Percentiles rank a stretch among this genome's conserved stretches.
Conservation (phyloP, 2,329 filamentous ascomycete genomes). For the Pyricularia pennisetigena region DNA sequence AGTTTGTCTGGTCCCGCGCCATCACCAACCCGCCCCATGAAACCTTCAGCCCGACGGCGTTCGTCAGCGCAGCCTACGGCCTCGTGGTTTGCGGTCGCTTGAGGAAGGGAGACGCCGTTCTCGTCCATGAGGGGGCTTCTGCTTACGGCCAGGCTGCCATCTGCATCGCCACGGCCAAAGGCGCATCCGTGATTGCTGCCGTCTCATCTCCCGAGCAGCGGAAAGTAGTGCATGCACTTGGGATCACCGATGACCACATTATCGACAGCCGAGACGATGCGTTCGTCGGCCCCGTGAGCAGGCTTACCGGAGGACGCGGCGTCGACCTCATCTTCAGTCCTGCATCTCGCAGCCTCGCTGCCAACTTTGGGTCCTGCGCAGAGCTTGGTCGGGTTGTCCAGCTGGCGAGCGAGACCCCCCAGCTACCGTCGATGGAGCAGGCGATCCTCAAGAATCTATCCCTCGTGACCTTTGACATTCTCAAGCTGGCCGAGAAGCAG, state of each 20-base stretch:
- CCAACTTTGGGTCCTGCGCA: slow-evolving; percentile 22
- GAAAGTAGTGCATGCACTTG: slow-evolving; percentile 18
- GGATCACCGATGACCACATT: slow-evolving; percentile 19
- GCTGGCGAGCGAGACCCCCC: not conserved
- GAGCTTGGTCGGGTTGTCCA: slow-evolving; percentile 12
- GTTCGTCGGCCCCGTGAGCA: slow-evolving; percentile 15
- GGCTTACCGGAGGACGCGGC: slow-evolving; percentile 19
- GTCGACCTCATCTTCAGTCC: slow-evolving; percentile 38
- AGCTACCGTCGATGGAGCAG: not conserved
- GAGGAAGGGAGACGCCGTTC: slow-evolving; percentile 19
- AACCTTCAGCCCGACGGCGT: slow-evolving; percentile 24
- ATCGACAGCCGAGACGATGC: slow-evolving; percentile 15
- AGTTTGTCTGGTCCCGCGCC: slow-evolving; percentile 22
- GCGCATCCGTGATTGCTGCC: slow-evolving; percentile 32
- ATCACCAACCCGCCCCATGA: slow-evolving; percentile 11
- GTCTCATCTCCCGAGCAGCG: slow-evolving; percentile 22
- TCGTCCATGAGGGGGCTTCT: slow-evolving; percentile 33
- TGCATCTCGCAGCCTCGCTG: slow-evolving; percentile 23
- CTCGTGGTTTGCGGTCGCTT: slow-evolving; percentile 22
- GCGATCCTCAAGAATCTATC: slow-evolving; percentile 9
- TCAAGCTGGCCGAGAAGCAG: slow-evolving; percentile 6
- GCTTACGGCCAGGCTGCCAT: slow-evolving; percentile 33
- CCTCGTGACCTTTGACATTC: slow-evolving; percentile 15
- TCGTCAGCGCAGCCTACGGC: slow-evolving; percentile 31
- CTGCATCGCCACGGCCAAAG: slow-evolving; percentile 23